Evolutionary conservation across 225 moss, liverwort and hornwort genomes (phyloP).

Genomic region (Antitrichia curtipendula): DNA sequence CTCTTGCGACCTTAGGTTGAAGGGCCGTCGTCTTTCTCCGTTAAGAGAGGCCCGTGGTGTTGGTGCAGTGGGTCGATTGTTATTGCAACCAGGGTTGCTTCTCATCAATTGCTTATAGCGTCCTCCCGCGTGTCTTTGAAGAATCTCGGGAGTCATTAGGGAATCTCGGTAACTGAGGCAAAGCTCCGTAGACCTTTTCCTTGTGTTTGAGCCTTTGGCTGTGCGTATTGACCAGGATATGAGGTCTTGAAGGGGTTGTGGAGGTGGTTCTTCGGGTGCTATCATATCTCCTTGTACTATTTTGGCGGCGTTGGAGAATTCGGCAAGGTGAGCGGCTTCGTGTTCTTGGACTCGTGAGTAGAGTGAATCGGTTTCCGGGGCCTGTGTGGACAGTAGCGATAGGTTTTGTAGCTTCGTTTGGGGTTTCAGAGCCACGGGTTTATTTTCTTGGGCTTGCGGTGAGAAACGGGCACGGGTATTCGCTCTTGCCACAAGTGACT

Average conservation of each 20-base stretch:
- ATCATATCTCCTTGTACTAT: neutral
- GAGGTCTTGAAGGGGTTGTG: neutral
- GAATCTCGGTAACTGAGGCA: neutral
- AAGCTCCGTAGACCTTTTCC: neutral
- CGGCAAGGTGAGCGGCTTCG: neutral
- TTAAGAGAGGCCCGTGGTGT: neutral
- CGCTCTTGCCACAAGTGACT: neutral
- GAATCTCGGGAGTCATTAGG: neutral
- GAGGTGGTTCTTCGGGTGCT: neutral
- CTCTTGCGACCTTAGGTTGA: neutral
- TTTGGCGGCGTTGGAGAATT: neutral
- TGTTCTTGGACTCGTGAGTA: neutral
- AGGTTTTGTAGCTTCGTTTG: neutral
- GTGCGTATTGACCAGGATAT: neutral
- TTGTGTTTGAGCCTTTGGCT: neutral
- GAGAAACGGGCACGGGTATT: neutral
- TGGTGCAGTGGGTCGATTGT: neutral
- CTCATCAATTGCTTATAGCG: neutral
- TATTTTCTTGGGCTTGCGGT: neutral
- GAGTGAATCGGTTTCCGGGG: neutral
- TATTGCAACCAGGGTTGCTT: neutral
- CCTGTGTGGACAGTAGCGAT: neutral
- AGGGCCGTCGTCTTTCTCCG: neutral
- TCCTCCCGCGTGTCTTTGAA: neutral
- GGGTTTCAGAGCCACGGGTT: neutral